phyloP scores from a whole-genome alignment of 2,329 filamentous ascomycete genomes.

The Chaetomiaceae sp. region DNA sequence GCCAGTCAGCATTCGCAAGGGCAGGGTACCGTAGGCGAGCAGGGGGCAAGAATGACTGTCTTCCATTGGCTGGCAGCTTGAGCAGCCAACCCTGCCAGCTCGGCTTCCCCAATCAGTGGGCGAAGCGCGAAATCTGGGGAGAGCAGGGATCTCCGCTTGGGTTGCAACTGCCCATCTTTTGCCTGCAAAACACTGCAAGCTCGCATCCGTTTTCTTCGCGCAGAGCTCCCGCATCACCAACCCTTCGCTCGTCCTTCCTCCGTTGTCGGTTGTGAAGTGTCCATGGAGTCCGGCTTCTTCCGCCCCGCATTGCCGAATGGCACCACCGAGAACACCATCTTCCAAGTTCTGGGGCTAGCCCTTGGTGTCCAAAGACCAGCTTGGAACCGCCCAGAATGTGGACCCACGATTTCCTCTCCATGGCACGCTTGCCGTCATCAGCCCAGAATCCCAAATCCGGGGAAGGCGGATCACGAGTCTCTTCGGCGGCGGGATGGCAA shows the following conservation, averaged over 20 bases:
- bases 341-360: background rate
- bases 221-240: too few species aligned
- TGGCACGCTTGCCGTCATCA: slow-evolving; percentile 1
- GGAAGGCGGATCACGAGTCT: background rate
- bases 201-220: too few species aligned
- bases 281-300: too few species aligned
- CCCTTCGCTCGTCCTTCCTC: too few species aligned
- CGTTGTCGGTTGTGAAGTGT: too few species aligned
- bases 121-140: slow-evolving; percentile 24
- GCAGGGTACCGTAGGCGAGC: slow-evolving; percentile 6
- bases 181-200: background rate
- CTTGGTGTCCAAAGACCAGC: background rate
- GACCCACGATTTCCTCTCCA: background rate
- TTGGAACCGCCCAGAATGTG: background rate
- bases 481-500: background rate
- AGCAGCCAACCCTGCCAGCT: slow-evolving; percentile 5
- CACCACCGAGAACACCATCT: slow-evolving; percentile 1
- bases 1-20: slow-evolving; percentile 16
- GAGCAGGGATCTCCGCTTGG: slow-evolving; percentile 15
- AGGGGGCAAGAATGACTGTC: too few species aligned
- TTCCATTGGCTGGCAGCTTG: slow-evolving; percentile 18
- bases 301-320: background rate
- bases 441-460: slow-evolving; percentile 7
- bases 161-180: slow-evolving; percentile 3
- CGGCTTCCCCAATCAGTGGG: slow-evolving; percentile 15